A percentile compares a stretch with the other conserved stretches of the same genome.
phyloP scores from a whole-genome alignment of 768 basidiomycete species.

The Hypsizygus marmoreus region DNA sequence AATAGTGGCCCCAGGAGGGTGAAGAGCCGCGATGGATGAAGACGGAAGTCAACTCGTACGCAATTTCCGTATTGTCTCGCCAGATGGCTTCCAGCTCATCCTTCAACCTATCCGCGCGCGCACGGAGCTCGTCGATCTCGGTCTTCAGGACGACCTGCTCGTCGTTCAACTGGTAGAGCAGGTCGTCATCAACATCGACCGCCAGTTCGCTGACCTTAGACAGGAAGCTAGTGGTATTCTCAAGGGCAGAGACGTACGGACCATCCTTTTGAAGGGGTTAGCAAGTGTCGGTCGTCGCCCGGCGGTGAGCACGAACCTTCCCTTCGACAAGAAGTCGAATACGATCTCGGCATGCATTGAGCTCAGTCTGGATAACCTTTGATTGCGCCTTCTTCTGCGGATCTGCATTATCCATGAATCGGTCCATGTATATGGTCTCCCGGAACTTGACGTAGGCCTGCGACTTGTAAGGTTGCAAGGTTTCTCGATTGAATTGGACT shows the following conservation, averaged over 20 bases:
- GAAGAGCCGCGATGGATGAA: slow-evolving; percentile 93
- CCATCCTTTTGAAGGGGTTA: slow-evolving; percentile 48
- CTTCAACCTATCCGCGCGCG: slow-evolving; percentile 56
- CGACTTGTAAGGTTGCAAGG: slow-evolving; percentile 90
- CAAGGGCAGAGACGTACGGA: slow-evolving; percentile 58
- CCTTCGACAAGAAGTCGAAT: slow-evolving; percentile 67
- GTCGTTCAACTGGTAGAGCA: slow-evolving; percentile 48
- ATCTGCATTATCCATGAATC: slow-evolving; percentile 82
- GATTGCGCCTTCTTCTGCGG: slow-evolving; percentile 70
- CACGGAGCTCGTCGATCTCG: slow-evolving; percentile 61
- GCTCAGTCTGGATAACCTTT: slow-evolving; percentile 66
- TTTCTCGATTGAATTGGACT: slow-evolving; percentile 93
- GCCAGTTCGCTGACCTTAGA: slow-evolving; percentile 42
- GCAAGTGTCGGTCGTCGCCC: slow-evolving; percentile 3
- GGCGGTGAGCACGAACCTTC: slow-evolving; percentile 55
- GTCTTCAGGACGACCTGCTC: slow-evolving; percentile 55
- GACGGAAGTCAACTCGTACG: slow-evolving; percentile 91
- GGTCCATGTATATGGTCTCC: slow-evolving; percentile 86
- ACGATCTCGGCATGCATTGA: slow-evolving; percentile 66
- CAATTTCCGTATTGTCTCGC: slow-evolving; percentile 62
- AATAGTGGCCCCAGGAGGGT: slow-evolving; percentile 91
- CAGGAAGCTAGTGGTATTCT: slow-evolving; percentile 59
- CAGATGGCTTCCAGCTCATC: slow-evolving; percentile 73
- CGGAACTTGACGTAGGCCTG: slow-evolving; percentile 93
- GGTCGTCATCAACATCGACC: slow-evolving; percentile 60